Conservation (phyloP, 2,329 filamentous ascomycete species). For the Penicillium sp. region DNA sequence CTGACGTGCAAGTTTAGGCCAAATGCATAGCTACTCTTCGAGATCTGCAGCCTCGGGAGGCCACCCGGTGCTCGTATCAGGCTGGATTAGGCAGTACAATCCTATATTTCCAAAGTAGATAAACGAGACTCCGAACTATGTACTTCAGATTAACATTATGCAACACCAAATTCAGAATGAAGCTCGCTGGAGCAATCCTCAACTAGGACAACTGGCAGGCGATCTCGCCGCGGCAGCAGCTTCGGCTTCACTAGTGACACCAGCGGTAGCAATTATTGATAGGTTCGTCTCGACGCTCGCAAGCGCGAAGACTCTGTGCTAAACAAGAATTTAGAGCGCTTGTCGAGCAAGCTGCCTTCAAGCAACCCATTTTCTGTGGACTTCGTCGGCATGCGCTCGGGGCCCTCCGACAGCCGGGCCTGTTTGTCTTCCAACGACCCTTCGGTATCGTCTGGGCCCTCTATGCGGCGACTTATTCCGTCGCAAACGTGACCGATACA, state of each 20-base stretch:
- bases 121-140: neutral
- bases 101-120: neutral
- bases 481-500: slow-evolving; percentile 76
- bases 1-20: neutral
- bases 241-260: slow-evolving; percentile 22
- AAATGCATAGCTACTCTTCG: neutral
- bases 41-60: slow-evolving; percentile 3
- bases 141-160: slow-evolving; percentile 6
- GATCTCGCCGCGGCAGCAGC: slow-evolving; percentile 21
- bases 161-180: slow-evolving; percentile 5
- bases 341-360: slow-evolving; percentile 21
- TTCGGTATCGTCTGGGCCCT: slow-evolving; percentile 42
- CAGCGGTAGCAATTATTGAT: slow-evolving; percentile 24
- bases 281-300: slow-evolving; percentile 12
- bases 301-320: neutral
- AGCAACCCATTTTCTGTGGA: slow-evolving; percentile 17
- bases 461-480: slow-evolving; percentile 77
- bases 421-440: slow-evolving; percentile 31
- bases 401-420: slow-evolving; percentile 17
- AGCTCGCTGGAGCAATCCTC: slow-evolving; percentile 5
- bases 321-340: slow-evolving; percentile 14
- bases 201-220: slow-evolving; percentile 14
- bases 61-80: neutral
- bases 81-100: neutral
- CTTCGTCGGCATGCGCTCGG: slow-evolving; percentile 16